Percentiles rank a stretch among this genome's conserved stretches.
Conservation (phyloP, 2,329 filamentous ascomycete genomes). For the Keithomyces neogunnii region DNA sequence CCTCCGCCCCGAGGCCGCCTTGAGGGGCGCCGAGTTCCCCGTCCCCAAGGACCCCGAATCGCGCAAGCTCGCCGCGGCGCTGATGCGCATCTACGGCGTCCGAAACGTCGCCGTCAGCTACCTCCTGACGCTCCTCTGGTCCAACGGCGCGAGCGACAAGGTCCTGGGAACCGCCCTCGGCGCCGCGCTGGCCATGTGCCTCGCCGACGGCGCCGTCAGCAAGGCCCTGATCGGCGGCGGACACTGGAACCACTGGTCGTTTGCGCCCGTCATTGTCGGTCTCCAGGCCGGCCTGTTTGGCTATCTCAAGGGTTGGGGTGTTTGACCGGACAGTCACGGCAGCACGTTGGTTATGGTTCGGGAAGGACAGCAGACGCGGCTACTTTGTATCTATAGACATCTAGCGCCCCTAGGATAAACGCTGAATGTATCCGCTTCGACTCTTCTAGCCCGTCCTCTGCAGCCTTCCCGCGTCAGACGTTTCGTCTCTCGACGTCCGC, state of each 20-base stretch:
- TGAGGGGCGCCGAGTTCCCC: constrained; percentile 9
- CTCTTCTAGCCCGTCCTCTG: constrained; percentile 4
- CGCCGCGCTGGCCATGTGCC: constrained; percentile 4
- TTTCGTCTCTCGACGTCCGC: constrained; percentile 84
- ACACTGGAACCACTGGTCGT: constrained; percentile 15
- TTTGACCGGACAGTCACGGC: neutral
- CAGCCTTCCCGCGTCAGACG: constrained; percentile 32
- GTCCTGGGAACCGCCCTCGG: constrained; percentile 5
- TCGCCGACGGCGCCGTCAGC: constrained; percentile 12
- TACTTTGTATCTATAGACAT: too few species aligned
- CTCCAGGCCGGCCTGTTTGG: neutral
- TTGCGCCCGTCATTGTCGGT: constrained; percentile 7
- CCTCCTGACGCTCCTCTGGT: constrained; percentile 10
- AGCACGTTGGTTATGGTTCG: too few species aligned
- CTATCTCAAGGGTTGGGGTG: neutral
- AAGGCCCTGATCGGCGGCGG: constrained; percentile 9
- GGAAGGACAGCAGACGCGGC: too few species aligned
- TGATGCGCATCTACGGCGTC: constrained; percentile 11
- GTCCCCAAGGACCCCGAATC: constrained; percentile 8
- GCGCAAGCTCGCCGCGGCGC: constrained; percentile 3
- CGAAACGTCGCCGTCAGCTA: constrained; percentile 13
- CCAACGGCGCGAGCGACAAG: constrained; percentile 6
- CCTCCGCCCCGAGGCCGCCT: constrained; percentile 8
- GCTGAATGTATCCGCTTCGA: too few species aligned
- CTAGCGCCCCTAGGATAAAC: too few species aligned